phyloP scores from a whole-genome alignment of 106 monocot species.

The Iris macrosiphon region DNA sequence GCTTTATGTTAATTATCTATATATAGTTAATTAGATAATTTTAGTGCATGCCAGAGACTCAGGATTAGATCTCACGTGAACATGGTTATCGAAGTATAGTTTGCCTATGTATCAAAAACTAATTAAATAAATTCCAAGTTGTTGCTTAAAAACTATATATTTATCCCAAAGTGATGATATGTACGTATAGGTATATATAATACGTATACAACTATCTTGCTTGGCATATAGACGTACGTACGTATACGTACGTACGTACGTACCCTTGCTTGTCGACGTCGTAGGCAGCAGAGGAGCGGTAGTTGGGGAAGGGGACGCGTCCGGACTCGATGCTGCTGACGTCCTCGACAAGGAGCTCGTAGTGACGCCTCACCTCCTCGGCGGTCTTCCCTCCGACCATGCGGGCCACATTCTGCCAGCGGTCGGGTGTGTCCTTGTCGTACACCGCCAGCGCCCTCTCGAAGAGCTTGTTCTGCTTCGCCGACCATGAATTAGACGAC shows the following conservation, averaged over 20 bases:
- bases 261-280: conserved; percentile 12
- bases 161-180: too few relatives aligned
- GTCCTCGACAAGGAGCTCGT: conserved; percentile 27
- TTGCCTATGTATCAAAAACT: too few relatives aligned
- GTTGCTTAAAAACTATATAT: too few relatives aligned
- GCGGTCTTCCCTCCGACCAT: conserved; percentile 25
- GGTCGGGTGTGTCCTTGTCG: conserved; percentile 32
- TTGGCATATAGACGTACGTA: too few relatives aligned
- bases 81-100: too few relatives aligned
- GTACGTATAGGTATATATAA: too few relatives aligned
- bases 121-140: too few relatives aligned
- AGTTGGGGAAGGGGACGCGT: conserved; percentile 15
- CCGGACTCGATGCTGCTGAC: conserved; percentile 28
- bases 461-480: conserved; percentile 37
- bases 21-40: too few relatives aligned
- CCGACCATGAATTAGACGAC: conserved; percentile 10
- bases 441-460: conserved; percentile 33
- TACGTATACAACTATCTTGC: too few relatives aligned
- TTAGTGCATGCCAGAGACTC: neutral
- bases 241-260: too few relatives aligned
- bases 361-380: conserved; percentile 37
- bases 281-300: conserved; percentile 12
- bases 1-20: too few relatives aligned
- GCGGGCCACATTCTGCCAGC: conserved; percentile 33
- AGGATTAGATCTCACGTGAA: conserved; percentile 29